Base-by-base conservation (phyloP, 2,329 filamentous ascomycete genomes). In the Cercospora janseana region DNA sequence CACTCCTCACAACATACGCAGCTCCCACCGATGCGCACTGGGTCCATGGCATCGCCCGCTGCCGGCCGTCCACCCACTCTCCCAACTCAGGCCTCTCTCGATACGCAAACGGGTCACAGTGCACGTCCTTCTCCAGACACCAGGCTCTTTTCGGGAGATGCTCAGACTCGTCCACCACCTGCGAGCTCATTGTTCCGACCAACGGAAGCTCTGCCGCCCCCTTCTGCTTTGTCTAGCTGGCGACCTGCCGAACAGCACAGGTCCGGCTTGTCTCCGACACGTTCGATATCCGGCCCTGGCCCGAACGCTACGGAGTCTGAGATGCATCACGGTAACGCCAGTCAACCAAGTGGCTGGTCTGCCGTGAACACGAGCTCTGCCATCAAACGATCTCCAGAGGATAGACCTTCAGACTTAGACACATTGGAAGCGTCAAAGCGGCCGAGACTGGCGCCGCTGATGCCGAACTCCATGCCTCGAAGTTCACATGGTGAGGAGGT, bases 381-480 rank as follows among this genome's bases (percentile, higher is more conserved):
- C 5, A 57, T 62, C 2, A 76, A 76, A 54, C 69, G 74, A 3
- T 59, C 69, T 26, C 68, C 68, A n/a, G 62, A 69, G 16, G 66
- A 70, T 10, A 66, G 49, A 38, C 35, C 34, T 8, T 63, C 63
- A 37, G 53, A 64, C 45, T 56, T 59, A 4, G 56, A 61, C 6
- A 54, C 57, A 20, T 52, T 68, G 5, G 70, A 65, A 41, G 73
- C 72, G 7, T 69, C 73, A 1, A 77, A 77, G 52, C 66, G 74
- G 18, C 71, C 68, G n/a, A 72, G 68, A 54, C 62, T 75, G 12
- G 70, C 66, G 10, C 68, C 68, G 3, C 53, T 68, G 20, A 62
- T 60, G 55, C 57, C 63, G 12, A 62, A 61, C 13, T 26, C 34
- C 31, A 68, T 72, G 59, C 65, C 70, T 20, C 60, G 70, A 27